These are phyloP conservation scores for Wallacemonas sp. DNA, from an alignment of 208 protist species.

Conservation along the genomic window DNA sequence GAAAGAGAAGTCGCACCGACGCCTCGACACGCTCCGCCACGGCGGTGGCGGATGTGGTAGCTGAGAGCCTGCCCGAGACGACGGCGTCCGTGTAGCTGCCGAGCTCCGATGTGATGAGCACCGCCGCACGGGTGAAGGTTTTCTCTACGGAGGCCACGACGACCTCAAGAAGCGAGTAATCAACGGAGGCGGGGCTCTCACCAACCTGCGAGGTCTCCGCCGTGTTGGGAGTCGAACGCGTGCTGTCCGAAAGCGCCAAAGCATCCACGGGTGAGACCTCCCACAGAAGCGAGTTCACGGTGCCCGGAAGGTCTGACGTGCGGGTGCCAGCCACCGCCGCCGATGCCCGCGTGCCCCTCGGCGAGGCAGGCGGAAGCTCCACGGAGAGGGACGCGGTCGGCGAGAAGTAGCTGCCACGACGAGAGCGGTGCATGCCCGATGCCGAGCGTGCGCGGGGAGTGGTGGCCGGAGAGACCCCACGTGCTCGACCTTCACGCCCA, in stretches of 20 bases:
- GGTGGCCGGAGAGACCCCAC: background rate
- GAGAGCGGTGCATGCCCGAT: constrained; percentile 23
- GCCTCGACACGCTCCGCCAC: constrained; percentile 3
- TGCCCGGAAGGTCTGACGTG: no score
- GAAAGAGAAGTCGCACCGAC: constrained; percentile 28
- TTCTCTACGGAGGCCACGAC: constrained; percentile 20
- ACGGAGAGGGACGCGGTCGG: constrained; percentile 32
- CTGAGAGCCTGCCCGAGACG: background rate
- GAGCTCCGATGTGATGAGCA: constrained; percentile 1
- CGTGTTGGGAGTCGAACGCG: no score
- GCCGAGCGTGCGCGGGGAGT: background rate
- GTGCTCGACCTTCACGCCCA: no score
- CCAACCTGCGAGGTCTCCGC: background rate
- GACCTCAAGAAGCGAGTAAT: constrained; percentile 19
- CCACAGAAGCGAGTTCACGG: no score
- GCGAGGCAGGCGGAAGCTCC: background rate
- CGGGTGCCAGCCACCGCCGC: no score
- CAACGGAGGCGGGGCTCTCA: constrained; percentile 30
- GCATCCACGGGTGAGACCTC: background rate
- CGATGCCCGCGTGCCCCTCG: background rate
- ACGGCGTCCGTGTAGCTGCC: background rate
- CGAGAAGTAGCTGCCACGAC: constrained; percentile 43
- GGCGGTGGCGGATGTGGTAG: background rate
- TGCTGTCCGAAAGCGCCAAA: background rate
- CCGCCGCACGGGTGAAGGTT: constrained; percentile 18